A percentile compares a stretch with the other conserved stretches of the same genome.
Conservation (phyloP, 2,329 filamentous ascomycete genomes). For the Neocatenulostroma microsporum region DNA sequence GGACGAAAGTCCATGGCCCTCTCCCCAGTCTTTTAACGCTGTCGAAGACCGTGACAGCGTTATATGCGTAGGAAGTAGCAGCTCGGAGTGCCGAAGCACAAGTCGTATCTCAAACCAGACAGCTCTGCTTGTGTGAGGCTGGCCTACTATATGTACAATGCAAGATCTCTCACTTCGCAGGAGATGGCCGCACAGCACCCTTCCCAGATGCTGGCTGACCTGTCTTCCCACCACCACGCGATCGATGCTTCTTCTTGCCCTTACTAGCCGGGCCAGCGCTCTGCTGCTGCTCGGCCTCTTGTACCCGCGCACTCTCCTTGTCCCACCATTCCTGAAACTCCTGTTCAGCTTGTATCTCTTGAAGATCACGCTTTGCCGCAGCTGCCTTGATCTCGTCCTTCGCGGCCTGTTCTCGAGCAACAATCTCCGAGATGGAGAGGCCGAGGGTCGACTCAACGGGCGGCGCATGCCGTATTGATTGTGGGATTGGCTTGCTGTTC, state of each 20-base stretch:
- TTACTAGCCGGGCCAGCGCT: constrained; percentile 8
- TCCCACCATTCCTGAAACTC: constrained; percentile 98
- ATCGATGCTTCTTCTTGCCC: constrained; percentile 12
- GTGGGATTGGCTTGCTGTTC: constrained; percentile 33
- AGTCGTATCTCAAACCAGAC: too few relatives aligned
- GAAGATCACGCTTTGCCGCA: constrained; percentile 75
- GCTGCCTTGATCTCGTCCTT: constrained; percentile 77
- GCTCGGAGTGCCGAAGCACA: too few relatives aligned
- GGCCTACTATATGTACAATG: too few relatives aligned
- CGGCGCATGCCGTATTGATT: constrained; percentile 45
- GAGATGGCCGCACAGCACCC: too few relatives aligned
- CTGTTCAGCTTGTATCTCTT: constrained; percentile 95
- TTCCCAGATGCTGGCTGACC: too few relatives aligned
- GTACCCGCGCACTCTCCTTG: constrained; percentile 63
- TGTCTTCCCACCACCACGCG: neutral
- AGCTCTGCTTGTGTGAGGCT: too few relatives aligned
- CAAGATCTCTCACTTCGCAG: too few relatives aligned
- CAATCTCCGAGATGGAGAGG: constrained; percentile 77
- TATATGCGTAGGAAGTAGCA: too few relatives aligned
- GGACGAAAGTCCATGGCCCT: too few relatives aligned
- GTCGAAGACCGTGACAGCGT: too few relatives aligned
- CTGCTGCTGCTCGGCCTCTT: constrained; percentile 21
- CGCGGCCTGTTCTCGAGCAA: constrained; percentile 76
- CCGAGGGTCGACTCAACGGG: constrained; percentile 57
- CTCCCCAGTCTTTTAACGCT: too few relatives aligned